phyloP scores from a whole-genome alignment of 371 early-diverging fungal species.

The Furculomyces boomerangus region DNA sequence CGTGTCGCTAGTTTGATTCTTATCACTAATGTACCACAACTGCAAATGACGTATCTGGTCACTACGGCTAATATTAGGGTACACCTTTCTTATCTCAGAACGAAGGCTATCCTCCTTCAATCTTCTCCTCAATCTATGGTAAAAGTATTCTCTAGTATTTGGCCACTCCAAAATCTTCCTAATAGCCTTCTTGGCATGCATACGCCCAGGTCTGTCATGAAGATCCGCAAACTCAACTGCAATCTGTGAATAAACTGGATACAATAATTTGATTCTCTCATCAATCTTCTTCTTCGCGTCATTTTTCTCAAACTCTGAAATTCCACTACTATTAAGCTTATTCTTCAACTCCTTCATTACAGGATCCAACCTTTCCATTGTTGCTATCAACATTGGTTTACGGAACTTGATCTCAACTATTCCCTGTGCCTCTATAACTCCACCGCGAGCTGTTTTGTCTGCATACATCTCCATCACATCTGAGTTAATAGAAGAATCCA shows the following conservation, averaged over 20 bases:
- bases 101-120: constrained; percentile 52
- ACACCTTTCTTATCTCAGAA: constrained; percentile 29
- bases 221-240: constrained; percentile 95
- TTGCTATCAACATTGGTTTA: constrained; percentile 68
- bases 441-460: constrained; percentile 76
- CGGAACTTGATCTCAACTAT: constrained; percentile 98
- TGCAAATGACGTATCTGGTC: constrained; percentile 26
- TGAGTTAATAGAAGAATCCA: constrained; percentile 94
- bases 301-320: constrained; percentile 27
- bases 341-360: constrained; percentile 54
- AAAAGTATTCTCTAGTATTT: constrained; percentile 71
- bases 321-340: constrained; percentile 15
- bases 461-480: constrained; percentile 98
- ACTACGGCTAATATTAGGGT: constrained; percentile 14
- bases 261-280: constrained; percentile 62
- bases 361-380: constrained; percentile 81
- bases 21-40: constrained; percentile 37
- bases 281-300: constrained; percentile 50
- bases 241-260: constrained; percentile 83
- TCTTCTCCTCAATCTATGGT: constrained; percentile 78
- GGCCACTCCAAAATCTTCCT: constrained; percentile 65
- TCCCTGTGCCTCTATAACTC: constrained; percentile 96
- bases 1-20: constrained; percentile 11
- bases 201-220: constrained; percentile 92
- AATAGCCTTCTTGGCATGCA: constrained; percentile 86